Conservation (phyloP, 768 basidiomycete species). For the Plicaturopsis crispa region DNA sequence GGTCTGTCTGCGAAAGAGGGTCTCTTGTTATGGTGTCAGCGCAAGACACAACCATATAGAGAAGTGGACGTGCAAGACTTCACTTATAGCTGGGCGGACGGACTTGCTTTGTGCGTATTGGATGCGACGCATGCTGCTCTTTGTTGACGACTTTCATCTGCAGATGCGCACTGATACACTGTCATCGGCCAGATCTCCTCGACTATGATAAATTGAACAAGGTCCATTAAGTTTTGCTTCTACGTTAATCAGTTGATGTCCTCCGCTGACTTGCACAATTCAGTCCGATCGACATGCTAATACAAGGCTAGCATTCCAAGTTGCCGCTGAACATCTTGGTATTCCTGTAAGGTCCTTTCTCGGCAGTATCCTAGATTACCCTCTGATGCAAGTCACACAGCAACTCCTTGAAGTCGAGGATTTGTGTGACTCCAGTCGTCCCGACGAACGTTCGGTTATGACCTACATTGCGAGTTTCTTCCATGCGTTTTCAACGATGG, state of each 20-base stretch:
- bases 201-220: slow-evolving; percentile 87
- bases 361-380: slow-evolving; percentile 1
- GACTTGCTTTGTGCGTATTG: slow-evolving; percentile 81
- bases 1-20: slow-evolving; percentile 99
- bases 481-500: slow-evolving; percentile 97
- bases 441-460: slow-evolving; percentile 97
- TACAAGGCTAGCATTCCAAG: slow-evolving; percentile 78
- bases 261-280: slow-evolving; percentile 7
- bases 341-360: slow-evolving; percentile 64
- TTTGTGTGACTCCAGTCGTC: slow-evolving; percentile 77
- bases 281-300: slow-evolving; percentile 76
- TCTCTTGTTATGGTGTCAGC: slow-evolving; percentile 94
- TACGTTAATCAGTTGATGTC: slow-evolving; percentile 1
- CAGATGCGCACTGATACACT: slow-evolving; percentile 96
- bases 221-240: too few species aligned
- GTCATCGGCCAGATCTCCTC: slow-evolving; percentile 91
- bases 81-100: slow-evolving; percentile 88
- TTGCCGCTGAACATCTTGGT: slow-evolving; percentile 82
- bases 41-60: slow-evolving; percentile 86
- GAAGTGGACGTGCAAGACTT: slow-evolving; percentile 95
- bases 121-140: slow-evolving; percentile 7
- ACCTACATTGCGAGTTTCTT: slow-evolving; percentile 97
- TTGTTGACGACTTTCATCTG: slow-evolving; percentile 3
- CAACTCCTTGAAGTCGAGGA: slow-evolving; percentile 96
- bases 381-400: slow-evolving; percentile 27